Conservation (phyloP, 202 grass and related monocot genomes). For the Musa balbisiana region DNA sequence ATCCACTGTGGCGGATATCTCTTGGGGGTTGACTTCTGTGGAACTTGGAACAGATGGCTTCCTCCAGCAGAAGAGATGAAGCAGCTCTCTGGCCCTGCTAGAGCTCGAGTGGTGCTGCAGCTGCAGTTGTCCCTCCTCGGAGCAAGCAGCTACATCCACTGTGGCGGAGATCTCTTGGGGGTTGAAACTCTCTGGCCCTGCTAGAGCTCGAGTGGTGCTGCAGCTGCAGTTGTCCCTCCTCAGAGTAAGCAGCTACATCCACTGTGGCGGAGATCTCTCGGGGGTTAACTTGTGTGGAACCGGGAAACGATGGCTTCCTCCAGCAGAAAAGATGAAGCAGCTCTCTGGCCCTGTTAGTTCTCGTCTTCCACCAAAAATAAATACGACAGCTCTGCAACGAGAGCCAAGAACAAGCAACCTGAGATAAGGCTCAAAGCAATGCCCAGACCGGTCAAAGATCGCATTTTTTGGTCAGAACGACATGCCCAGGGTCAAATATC, state of each 20-base stretch:
- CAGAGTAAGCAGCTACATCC: too few relatives aligned
- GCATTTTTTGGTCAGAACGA: constrained; percentile 32
- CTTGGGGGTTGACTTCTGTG: constrained; percentile 30
- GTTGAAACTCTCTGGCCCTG: constrained; percentile 24
- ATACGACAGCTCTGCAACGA: constrained; percentile 74
- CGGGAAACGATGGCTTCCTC: too few relatives aligned
- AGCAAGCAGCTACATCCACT: not conserved
- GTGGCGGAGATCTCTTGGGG: constrained; percentile 21
- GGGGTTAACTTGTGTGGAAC: too few relatives aligned
- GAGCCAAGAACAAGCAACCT: constrained; percentile 50
- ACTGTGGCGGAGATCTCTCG: too few relatives aligned
- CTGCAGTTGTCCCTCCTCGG: too few relatives aligned
- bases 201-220: too few relatives aligned
- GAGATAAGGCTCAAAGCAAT: constrained; percentile 57
- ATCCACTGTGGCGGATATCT: constrained; percentile 1
- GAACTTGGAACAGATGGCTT: constrained; percentile 31
- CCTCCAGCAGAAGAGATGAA: constrained; percentile 68
- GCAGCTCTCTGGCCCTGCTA: constrained; percentile 32
- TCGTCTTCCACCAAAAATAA: constrained; percentile 54
- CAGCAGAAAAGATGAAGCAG: too few relatives aligned
- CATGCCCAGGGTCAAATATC: too few relatives aligned
- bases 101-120: not conserved
- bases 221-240: not conserved
- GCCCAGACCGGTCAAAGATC: constrained; percentile 43
- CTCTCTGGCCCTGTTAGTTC: not conserved